These are phyloP conservation scores for Suillus lakei DNA, from an alignment of 768 basidiomycete genomes.

Conservation along the genomic window DNA sequence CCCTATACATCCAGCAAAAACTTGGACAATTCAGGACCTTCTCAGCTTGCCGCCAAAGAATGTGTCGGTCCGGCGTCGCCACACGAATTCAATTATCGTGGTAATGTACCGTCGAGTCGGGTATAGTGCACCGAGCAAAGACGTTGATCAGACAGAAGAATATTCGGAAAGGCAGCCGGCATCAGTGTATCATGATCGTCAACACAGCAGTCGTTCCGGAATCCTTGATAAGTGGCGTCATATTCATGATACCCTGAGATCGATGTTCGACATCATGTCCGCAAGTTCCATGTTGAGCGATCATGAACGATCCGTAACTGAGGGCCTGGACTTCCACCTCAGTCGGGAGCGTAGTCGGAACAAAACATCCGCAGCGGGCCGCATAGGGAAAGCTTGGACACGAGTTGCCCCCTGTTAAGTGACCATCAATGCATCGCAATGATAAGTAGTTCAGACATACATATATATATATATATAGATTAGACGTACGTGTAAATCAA, in stretches of 20 bases:
- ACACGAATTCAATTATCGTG: not conserved
- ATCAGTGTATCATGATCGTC: not conserved
- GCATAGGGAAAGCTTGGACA: not conserved
- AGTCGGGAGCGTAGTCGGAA: not conserved
- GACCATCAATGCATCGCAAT: not conserved
- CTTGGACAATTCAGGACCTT: not conserved
- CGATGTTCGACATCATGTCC: not conserved
- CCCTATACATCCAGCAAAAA: not conserved
- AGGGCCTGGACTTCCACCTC: not conserved
- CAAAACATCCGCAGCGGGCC: not conserved
- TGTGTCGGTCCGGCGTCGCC: not conserved
- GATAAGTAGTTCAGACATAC: not conserved
- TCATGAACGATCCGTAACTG: not conserved
- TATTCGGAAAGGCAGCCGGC: not conserved
- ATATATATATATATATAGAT: not conserved
- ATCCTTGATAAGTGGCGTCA: not conserved
- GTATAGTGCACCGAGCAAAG: not conserved
- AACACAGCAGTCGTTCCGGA: not conserved
- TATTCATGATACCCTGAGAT: not conserved
- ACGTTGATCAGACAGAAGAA: slow-evolving; percentile 1
- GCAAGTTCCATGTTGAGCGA: not conserved
- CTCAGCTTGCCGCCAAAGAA: not conserved
- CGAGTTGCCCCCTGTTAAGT: not conserved
- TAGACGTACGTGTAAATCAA: slow-evolving; percentile 8
- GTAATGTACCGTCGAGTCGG: not conserved